Evolutionary conservation across 192 early-diverging fungal genomes (phyloP).

Genomic region (Backusella macrospora): DNA sequence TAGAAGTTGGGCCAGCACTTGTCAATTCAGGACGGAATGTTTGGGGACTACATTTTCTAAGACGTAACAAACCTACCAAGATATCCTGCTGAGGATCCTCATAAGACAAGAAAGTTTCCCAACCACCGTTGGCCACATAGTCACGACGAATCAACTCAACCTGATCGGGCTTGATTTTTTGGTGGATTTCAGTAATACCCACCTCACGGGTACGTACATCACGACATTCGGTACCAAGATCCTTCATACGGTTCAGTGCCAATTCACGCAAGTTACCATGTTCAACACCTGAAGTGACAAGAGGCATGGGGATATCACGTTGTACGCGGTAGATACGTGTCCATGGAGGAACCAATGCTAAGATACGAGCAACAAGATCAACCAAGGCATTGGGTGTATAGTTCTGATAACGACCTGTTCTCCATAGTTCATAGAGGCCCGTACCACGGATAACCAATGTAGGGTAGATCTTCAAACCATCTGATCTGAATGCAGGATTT

Average conservation of each 20-base stretch:
- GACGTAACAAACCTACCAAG: conserved; percentile 89
- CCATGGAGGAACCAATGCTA: conserved; percentile 98
- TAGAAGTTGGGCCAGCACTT: conserved; percentile 74
- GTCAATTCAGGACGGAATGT: conserved; percentile 93
- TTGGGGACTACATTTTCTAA: conserved; percentile 89
- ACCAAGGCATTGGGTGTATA: conserved; percentile 96
- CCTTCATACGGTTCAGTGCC: conserved; percentile 93
- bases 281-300: conserved; percentile 98
- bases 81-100: conserved; percentile 98
- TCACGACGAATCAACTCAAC: conserved; percentile 97
- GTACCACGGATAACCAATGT: conserved; percentile 99
- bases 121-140: conserved; percentile 96
- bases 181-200: conserved; percentile 97
- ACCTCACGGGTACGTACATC: conserved; percentile 99
- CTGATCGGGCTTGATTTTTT: conserved; percentile 92
- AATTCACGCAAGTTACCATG: conserved; percentile 97
- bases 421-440: conserved; percentile 97
- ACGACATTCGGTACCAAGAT: conserved; percentile 93
- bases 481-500: conserved; percentile 97
- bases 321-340: conserved; percentile 98
- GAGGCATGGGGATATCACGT: conserved; percentile 99
- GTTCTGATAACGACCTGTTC: conserved; percentile 96
- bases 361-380: conserved; percentile 92
- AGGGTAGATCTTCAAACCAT: conserved; percentile 98
- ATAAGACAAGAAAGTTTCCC: conserved; percentile 99